These are phyloP conservation scores for Ogataea hybrid DNA, from an alignment of 1,139 yeast species.

Conservation along the genomic window DNA sequence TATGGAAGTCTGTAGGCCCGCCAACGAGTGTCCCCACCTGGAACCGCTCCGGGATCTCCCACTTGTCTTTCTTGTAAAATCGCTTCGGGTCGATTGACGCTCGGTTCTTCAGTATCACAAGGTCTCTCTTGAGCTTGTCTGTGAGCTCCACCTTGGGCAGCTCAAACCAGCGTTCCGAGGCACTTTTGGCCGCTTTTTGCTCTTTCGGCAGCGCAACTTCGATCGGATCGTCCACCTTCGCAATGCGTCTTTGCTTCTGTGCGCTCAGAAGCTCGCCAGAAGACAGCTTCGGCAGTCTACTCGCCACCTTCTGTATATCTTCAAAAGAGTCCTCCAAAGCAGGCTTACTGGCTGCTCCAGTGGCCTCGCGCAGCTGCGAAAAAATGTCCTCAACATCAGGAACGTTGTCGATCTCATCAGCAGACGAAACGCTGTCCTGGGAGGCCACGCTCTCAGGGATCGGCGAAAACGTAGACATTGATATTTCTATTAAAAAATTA, in stretches of 20 bases:
- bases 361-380: conserved; percentile 17
- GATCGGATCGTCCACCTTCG: conserved; percentile 8
- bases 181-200: conserved; percentile 38
- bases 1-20: conserved; percentile 75
- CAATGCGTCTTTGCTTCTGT: background rate
- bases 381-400: conserved; percentile 30
- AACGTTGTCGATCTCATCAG: conserved; percentile 7
- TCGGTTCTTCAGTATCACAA: conserved; percentile 78
- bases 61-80: conserved; percentile 86
- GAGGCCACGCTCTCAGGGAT: conserved; percentile 18
- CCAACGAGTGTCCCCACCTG: conserved; percentile 88
- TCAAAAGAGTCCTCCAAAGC: conserved; percentile 18
- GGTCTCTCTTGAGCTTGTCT: conserved; percentile 69
- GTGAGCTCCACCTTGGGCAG: conserved; percentile 82
- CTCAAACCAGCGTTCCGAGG: conserved; percentile 65
- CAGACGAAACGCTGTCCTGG: conserved; percentile 12
- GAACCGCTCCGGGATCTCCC: conserved; percentile 78
- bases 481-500: background rate
- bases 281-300: conserved; percentile 7
- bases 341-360: background rate
- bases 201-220: conserved; percentile 4
- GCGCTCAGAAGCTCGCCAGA: conserved; percentile 3
- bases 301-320: conserved; percentile 16
- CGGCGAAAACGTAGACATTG: conserved; percentile 12
- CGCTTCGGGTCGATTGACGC: conserved; percentile 93